These are phyloP conservation scores for Sclerotinia glacialis DNA, from an alignment of 2,329 filamentous ascomycete species.

Conservation along the genomic window DNA sequence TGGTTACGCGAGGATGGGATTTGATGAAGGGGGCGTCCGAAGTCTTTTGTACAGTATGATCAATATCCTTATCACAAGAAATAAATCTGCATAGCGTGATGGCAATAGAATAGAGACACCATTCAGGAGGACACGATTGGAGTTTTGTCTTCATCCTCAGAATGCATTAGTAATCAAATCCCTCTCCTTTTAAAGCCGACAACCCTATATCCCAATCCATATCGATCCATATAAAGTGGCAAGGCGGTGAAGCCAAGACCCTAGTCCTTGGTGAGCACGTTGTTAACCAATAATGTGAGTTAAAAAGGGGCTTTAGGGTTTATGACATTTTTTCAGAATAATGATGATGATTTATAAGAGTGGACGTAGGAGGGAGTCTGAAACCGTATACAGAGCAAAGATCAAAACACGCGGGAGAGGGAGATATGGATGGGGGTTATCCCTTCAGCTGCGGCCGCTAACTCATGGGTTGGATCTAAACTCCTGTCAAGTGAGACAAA, in stretches of 20 bases:
- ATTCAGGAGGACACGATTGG: background rate
- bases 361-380: background rate
- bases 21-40: conserved; percentile 1
- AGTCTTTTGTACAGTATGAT: background rate
- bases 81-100: background rate
- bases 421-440: conserved; percentile 1
- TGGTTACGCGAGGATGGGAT: conserved; percentile 13
- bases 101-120: background rate
- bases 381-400: background rate
- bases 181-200: background rate
- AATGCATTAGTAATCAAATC: conserved; percentile 6
- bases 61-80: conserved; percentile 1
- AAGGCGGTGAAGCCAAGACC: conserved; percentile 4
- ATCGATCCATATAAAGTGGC: background rate
- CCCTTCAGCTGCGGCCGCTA: conserved; percentile 1
- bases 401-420: conserved; percentile 1
- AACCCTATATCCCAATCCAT: background rate
- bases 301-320: conserved; percentile 15
- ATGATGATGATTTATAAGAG: background rate
- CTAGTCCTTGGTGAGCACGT: background rate
- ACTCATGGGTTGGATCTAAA: background rate
- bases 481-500: background rate
- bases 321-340: background rate
- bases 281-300: background rate
- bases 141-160: background rate